Evolutionary conservation across 1,284 basidiomycete genomes (phyloP), one percentile per base, ranked within the genome.

Genomic region (Ganoderma boninense): DNA sequence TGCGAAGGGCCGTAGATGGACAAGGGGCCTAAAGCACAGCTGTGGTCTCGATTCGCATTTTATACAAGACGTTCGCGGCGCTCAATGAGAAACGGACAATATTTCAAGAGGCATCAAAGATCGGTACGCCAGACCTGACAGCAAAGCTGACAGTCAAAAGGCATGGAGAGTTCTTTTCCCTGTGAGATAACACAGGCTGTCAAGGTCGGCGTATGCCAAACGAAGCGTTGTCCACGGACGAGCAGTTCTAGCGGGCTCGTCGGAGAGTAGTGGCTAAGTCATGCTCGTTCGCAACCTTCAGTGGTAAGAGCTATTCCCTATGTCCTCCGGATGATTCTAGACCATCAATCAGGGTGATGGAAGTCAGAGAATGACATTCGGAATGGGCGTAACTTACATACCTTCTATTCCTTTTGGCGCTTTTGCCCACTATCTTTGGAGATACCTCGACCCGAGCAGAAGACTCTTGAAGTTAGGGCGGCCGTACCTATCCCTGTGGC

Each of bases 261-360:
- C 26, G 52, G 52, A 56, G 26, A 29, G 26, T 4, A 7, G 26
- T 4, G 16, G 52, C 52, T 11, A 29, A 29, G 10, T 16, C 13
- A 54, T 26, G 18, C 52, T 29, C 20, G 52, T 7, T 1, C 23
- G 7, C 14, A 14, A 11, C 13, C 52, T 4, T 29, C 23, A 29
- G 52, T 26, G 4, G 23, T 29, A 11, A 26, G 23, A 29, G 13
- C 26, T 20, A 49, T 49, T 49, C 8, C 44, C 18, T 4, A 20
- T 20, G 20, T 18, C 44, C 44, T 46, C 44, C 1, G 16, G 20
- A 20, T 2, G 52, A 54, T 26, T 79, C 18, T 46, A 8, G 20
- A 46, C 18, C 20, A 7, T 46, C 44, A 7, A 20, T n/a, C 46
- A 23, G 10, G 46, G 11, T 23, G 11, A 11, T 2, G 11, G 46